Percentiles rank a stretch among this genome's conserved stretches.
These are phyloP conservation scores for Solanum bulbocastanum DNA, from an alignment of 257 asterid species.

Conservation along the genomic window DNA sequence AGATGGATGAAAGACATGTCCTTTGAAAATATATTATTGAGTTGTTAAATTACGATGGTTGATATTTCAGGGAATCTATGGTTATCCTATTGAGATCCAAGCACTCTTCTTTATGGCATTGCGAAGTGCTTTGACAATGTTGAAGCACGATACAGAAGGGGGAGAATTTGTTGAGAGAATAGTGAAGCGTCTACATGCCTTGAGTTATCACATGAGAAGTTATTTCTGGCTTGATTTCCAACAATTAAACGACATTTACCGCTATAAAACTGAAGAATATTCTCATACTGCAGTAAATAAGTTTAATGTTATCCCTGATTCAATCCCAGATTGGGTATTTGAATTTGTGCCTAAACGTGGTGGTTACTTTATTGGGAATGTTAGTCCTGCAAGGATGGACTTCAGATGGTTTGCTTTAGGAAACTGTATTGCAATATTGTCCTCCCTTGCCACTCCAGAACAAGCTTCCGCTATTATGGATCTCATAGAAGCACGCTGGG, in stretches of 20 bases:
- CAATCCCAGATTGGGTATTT: slow-evolving; percentile 71
- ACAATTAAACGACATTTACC: slow-evolving; percentile 61
- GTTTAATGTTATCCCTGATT: slow-evolving; percentile 69
- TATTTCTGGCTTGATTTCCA: slow-evolving; percentile 78
- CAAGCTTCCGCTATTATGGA: slow-evolving; percentile 78
- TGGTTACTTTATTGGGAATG: slow-evolving; percentile 67
- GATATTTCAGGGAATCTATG: slow-evolving; percentile 56
- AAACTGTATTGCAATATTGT: slow-evolving; percentile 55
- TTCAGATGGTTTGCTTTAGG: slow-evolving; percentile 74
- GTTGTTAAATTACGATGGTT: background rate
- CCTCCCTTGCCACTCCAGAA: slow-evolving; percentile 61
- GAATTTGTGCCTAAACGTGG: slow-evolving; percentile 71
- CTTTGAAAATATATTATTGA: background rate
- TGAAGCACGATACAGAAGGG: slow-evolving; percentile 61
- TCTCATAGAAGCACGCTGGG: slow-evolving; percentile 73
- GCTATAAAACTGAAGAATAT: slow-evolving; percentile 68
- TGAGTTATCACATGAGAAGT: slow-evolving; percentile 67
- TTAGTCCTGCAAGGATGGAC: slow-evolving; percentile 78
- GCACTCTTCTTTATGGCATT: slow-evolving; percentile 74
- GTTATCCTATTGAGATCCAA: slow-evolving; percentile 77
- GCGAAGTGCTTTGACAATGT: slow-evolving; percentile 49
- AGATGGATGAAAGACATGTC: background rate
- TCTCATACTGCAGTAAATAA: slow-evolving; percentile 78
- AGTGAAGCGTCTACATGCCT: slow-evolving; percentile 64
- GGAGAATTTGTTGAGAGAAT: slow-evolving; percentile 53